These are phyloP conservation scores for Gnomoniopsis smithogilvyi DNA, from an alignment of 2,329 filamentous ascomycete species.

Conservation along the genomic window DNA sequence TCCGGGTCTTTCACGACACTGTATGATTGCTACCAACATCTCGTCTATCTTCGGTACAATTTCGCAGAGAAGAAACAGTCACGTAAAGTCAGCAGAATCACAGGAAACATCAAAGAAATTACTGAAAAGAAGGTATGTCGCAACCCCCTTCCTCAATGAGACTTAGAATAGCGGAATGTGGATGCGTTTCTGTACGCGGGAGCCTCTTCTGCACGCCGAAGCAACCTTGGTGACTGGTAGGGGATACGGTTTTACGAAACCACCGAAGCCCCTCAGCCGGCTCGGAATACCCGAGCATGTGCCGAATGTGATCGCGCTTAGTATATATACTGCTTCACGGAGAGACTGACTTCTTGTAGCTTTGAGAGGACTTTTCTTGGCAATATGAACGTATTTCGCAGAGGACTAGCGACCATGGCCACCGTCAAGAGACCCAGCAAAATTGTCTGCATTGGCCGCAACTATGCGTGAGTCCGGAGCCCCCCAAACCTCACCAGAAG, in stretches of 20 bases:
- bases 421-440: conserved; percentile 52
- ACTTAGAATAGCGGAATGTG: not conserved
- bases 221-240: not conserved
- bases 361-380: not conserved
- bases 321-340: not conserved
- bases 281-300: conserved; percentile 1
- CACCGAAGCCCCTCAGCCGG: conserved; percentile 8
- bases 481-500: conserved; percentile 5
- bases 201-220: conserved; percentile 10
- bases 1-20: not conserved
- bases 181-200: not conserved
- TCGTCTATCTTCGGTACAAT: not conserved
- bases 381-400: conserved; percentile 23
- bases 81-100: not conserved
- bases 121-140: not conserved
- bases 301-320: not conserved
- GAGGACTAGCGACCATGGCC: conserved; percentile 32
- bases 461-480: conserved; percentile 74
- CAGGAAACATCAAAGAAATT: not conserved
- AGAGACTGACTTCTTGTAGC: not conserved
- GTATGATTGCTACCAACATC: not conserved
- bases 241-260: not conserved
- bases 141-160: not conserved
- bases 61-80: not conserved
- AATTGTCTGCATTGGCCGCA: conserved; percentile 82